A percentile compares a stretch with the other conserved stretches of the same genome.
These are phyloP conservation scores for Aureobasidium lini DNA, from an alignment of 2,329 filamentous ascomycete species.

Conservation along the genomic window DNA sequence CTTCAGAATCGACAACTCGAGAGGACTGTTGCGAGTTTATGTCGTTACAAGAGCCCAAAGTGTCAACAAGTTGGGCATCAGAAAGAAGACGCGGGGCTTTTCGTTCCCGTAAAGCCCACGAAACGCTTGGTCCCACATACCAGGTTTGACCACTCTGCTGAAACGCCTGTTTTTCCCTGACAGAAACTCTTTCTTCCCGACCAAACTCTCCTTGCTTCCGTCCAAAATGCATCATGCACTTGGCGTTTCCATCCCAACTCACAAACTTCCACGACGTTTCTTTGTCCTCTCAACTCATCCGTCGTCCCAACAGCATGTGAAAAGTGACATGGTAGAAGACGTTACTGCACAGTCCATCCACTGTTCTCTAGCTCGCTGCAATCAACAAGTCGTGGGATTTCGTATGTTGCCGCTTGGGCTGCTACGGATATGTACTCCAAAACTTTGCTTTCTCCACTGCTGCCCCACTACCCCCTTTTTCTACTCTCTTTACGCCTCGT, in stretches of 20 bases:
- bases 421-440: neutral
- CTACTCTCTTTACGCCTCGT: neutral
- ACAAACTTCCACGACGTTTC: neutral
- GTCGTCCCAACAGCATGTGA: neutral
- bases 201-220: constrained; percentile 3
- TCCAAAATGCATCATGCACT: neutral
- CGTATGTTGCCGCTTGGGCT: neutral
- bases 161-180: neutral
- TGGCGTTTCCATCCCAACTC: neutral
- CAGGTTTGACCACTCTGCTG: constrained; percentile 10
- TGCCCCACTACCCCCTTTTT: constrained; percentile 6
- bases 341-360: neutral
- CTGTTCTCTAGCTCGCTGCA: neutral
- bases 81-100: constrained; percentile 1
- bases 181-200: neutral
- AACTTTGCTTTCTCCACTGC: constrained; percentile 1
- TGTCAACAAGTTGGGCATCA: constrained; percentile 10
- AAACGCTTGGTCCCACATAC: constrained; percentile 4
- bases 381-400: neutral
- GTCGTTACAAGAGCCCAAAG: neutral
- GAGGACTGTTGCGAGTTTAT: neutral
- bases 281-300: neutral
- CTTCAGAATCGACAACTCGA: neutral
- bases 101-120: neutral
- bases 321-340: neutral